Base-by-base conservation (phyloP, 495 filamentous ascomycete genomes). In the Hypomontagnella submonticulosa region DNA sequence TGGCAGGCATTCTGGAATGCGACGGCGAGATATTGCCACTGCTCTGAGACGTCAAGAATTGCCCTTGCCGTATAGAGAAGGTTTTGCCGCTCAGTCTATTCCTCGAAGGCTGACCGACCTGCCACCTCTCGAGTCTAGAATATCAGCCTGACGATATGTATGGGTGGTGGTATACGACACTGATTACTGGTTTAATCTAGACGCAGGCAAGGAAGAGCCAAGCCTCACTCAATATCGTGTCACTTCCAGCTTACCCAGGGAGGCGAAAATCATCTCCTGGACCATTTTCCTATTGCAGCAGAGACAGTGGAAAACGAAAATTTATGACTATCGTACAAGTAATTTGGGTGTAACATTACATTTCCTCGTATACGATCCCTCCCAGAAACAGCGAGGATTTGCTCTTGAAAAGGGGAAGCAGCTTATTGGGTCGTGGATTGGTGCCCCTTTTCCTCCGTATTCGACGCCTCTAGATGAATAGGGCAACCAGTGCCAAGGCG, bases 11-110 rank as follows among this genome's bases (percentile, higher is more conserved):
- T 19, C 44, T 11, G 32, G 36, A 10, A 57, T 46, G 13, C 33
- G 20, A 62, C 46, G 51, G 12, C 33, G 32, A 43, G 15, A 41
- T 47, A 34, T 63, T n/a, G 57, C 53, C 64, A 58, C 64, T 44
- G 10, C 13, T 20, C 13, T 23, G 49, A 42, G 27, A 55, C 5
- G 33, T 18, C 42, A 11, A 32, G 23, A 41, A 10, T 16, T 30
- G 37, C 12, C 7, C 34, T 53, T 61, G 33, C 65, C 58, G 37
- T 42, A 63, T 67, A 8, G 34, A 67, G 65, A 34, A 67, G 15
- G 53, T 62, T 12, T 57, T 67, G 36, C 65, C 53, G 65, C 37
- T 6, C 43, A 36, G n/a, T 16, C 19, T 18, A 11, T 36, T 50
- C 16, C 34, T 65, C 47, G 46, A 58, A 33, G 41, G 20, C 10